Base-by-base conservation (phyloP, 2,329 filamentous ascomycete species). In the Endothia cerciana region DNA sequence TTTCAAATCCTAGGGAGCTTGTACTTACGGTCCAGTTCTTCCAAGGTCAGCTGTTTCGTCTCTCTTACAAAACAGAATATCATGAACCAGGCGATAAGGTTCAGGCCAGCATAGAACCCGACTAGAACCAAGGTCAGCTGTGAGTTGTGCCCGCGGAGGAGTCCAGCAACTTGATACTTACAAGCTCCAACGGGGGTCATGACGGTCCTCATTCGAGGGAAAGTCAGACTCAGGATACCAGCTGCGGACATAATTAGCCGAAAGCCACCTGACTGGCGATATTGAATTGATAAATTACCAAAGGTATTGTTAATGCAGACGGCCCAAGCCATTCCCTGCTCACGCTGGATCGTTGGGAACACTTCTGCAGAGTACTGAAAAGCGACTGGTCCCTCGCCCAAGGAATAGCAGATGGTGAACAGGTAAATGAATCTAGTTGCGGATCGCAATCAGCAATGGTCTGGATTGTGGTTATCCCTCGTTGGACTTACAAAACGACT, bases 321-420 rank as follows among this genome's bases (percentile, higher is more conserved):
- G 8, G 88, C 85, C 76, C 85, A 91, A 0, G 83, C 84, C 89
- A 92, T 91, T 65, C 89, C 89, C 30, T 91, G 82, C 73, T 91
- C 89, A 71, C 89, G 83, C 73, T 91, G 89, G 1, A 87, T 89
- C 0, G 91, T 82, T 0, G 89, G 89, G 73, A 89, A 91, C 1
- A 91, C 87, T 74, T 91, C 89, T 51, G 89, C 88, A 5, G 83
- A 85, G 76, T 91, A 91, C 0, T 87, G 86, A 72, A 89, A 91
- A 0, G 89, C 88, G 8, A 91, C 89, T 4, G 86, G 85, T 0
- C 87, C 89, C 76, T 91, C 89, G 2, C 84, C 87, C 0, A 86
- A 85, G 0, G 85, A 87, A 77, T 89, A 89, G 72, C 88, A 88
- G 1, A 84, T 85, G 1, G 81, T 83, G 68, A 89, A 89, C 7